A percentile compares a stretch with the other conserved stretches of the same genome.
Evolutionary conservation across 106 monocot genomes (phyloP).

Genomic region (Chionographis japonica): DNA sequence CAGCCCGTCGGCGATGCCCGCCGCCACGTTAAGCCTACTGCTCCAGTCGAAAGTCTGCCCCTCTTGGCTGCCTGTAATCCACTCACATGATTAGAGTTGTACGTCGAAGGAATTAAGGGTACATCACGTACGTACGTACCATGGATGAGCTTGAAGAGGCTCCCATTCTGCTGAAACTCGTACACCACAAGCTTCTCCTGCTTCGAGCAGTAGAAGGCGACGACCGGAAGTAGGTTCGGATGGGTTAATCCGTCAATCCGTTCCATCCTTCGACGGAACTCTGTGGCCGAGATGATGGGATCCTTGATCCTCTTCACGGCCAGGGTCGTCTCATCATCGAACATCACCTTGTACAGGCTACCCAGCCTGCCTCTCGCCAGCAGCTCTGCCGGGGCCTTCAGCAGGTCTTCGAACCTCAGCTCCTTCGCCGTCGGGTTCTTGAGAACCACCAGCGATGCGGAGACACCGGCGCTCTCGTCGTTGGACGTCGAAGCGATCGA

Average conservation of each 20-base stretch:
- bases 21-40: conserved; percentile 22
- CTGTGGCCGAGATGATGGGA: conserved; percentile 8
- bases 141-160: conserved; percentile 43
- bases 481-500: conserved; percentile 5
- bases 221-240: conserved; percentile 18
- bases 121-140: conserved; percentile 15
- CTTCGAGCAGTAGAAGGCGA: conserved; percentile 50
- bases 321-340: conserved; percentile 12
- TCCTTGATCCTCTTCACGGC: conserved; percentile 56
- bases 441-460: conserved; percentile 26
- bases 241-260: conserved; percentile 23
- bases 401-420: conserved; percentile 40
- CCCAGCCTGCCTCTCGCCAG: conserved; percentile 43
- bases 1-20: conserved; percentile 26
- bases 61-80: conserved; percentile 8
- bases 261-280: conserved; percentile 42
- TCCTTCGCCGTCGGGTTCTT: conserved; percentile 4
- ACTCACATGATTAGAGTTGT: neutral
- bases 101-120: too few species aligned
- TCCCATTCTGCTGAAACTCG: conserved; percentile 44
- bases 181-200: conserved; percentile 68
- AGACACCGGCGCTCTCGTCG: neutral
- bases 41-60: conserved; percentile 20
- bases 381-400: conserved; percentile 51
- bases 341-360: conserved; percentile 42